Evolutionary conservation across 164 flowering plant species (phyloP).

Genomic region (Dillenia suffruticosa): DNA sequence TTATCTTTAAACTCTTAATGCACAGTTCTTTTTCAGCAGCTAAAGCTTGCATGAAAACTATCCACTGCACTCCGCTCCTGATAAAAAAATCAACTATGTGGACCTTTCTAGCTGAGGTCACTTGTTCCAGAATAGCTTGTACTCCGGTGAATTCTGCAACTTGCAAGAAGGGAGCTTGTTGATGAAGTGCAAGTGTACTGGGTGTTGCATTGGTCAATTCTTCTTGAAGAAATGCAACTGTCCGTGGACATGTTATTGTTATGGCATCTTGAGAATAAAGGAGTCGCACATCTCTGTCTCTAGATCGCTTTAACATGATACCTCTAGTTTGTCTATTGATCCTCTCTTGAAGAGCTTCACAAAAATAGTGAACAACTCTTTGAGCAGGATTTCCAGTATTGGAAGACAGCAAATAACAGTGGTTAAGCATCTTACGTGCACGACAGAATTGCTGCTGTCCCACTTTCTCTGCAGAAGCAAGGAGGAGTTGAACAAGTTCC

Average conservation of each 20-base stretch:
- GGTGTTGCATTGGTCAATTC: neutral
- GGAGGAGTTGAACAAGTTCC: too few relatives aligned
- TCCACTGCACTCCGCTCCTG: neutral
- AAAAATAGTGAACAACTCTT: too few relatives aligned
- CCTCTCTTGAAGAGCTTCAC: too few relatives aligned
- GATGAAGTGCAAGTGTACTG: neutral
- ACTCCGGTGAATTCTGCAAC: neutral
- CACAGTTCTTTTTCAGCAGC: neutral
- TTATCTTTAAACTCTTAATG: neutral
- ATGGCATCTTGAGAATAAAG: conserved; percentile 4
- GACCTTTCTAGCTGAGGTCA: neutral
- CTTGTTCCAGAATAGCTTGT: neutral
- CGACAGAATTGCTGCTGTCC: too few relatives aligned
- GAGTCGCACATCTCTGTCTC: too few relatives aligned
- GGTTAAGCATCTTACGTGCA: too few relatives aligned
- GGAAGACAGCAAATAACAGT: too few relatives aligned
- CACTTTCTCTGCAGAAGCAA: too few relatives aligned
- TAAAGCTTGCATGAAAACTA: neutral
- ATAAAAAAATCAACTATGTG: neutral
- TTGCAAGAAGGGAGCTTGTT: too few relatives aligned
- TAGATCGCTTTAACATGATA: too few relatives aligned
- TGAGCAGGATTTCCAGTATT: too few relatives aligned
- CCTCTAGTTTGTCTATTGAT: too few relatives aligned
- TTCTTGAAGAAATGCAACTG: conserved; percentile 13
- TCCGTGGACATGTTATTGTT: conserved; percentile 8